Base-by-base conservation (phyloP, 1,284 basidiomycete species). In the Exobasidium rhododendri region DNA sequence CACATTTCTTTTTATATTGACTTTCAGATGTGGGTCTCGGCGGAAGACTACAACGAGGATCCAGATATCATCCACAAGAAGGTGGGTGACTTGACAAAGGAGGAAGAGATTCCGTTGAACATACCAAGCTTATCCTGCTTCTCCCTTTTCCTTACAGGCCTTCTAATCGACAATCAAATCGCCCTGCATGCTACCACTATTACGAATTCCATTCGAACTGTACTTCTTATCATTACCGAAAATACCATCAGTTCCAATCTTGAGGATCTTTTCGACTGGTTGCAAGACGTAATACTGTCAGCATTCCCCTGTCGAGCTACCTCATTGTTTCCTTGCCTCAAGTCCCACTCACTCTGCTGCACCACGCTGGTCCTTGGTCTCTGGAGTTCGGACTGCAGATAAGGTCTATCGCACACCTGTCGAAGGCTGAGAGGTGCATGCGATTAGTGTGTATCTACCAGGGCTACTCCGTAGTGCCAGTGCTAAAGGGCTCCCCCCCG, bases 41-140 rank as follows among this genome's bases (percentile, higher is more conserved):
- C 94, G 46, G 96, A 99, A 80, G 96, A 98, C 82, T 99, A 97
- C 80, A 92, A 94, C 81, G 96, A 99, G 81, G 96, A 98, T 82
- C 94, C 94, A 51, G 93, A 97, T 75, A 90, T 97, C 75, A 97
- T 97, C 76, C 93, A 97, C 81, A 92, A 90, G 82, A 92, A 91
- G 80, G 84, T 62, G 35, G 17, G 35, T 40, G 17, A 40, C 7
- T 40, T 17, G 35, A 40, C 17, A 17, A 40, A 40, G 35, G 17
- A 10, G 17, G 10, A 40, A 10, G 35, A 40, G 10, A 10, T 40
- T 40, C 35, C 7, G 35, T 10, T 17, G 7, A 17, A 40, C 35
- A 40, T 40, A n/a, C n/a, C n/a, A n/a, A n/a, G n/a, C n/a, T n/a
- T n/a, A n/a, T n/a, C n/a, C n/a, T n/a, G n/a, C n/a, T n/a, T n/a